A percentile compares a stretch with the other conserved stretches of the same genome.
These are phyloP conservation scores for Colletotrichum scovillei DNA, from an alignment of 2,329 filamentous ascomycete species.

Conservation along the genomic window DNA sequence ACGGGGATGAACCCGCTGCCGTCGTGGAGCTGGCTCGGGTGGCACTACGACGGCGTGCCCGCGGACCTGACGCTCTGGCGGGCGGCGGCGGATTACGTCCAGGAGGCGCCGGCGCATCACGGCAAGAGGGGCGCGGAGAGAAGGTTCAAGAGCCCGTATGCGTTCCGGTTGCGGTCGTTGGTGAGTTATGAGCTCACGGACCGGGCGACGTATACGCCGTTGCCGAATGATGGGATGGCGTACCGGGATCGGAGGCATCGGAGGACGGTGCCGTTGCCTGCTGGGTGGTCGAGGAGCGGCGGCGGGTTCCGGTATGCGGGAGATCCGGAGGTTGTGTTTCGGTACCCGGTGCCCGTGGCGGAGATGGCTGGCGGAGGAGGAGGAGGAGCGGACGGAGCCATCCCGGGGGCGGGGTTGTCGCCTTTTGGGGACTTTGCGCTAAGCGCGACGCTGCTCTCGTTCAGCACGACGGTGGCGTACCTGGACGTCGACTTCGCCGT, in stretches of 20 bases:
- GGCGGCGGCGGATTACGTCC: constrained; percentile 56
- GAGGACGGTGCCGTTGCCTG: constrained; percentile 46
- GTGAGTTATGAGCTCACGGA: constrained; percentile 55
- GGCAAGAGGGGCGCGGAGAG: constrained; percentile 47
- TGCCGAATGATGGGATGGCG: constrained; percentile 51
- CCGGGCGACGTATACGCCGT: constrained; percentile 46
- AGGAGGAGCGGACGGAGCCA: constrained; percentile 35
- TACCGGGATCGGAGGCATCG: constrained; percentile 50
- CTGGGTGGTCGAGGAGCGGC: constrained; percentile 52
- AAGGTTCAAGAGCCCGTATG: constrained; percentile 49
- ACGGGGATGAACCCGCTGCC: constrained; percentile 45
- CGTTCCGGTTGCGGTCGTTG: constrained; percentile 52
- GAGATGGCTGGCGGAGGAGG: constrained; percentile 37
- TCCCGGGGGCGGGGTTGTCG: neutral
- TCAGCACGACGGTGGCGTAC: constrained; percentile 51
- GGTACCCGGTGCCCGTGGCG: constrained; percentile 52
- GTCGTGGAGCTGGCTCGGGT: constrained; percentile 61
- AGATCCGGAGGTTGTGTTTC: constrained; percentile 52
- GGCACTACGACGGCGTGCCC: constrained; percentile 58
- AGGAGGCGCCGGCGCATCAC: constrained; percentile 45
- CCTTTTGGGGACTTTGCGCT: constrained; percentile 21
- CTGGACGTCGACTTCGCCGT: constrained; percentile 54
- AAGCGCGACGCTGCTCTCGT: constrained; percentile 46
- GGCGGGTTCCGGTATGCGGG: constrained; percentile 51
- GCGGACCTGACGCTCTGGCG: constrained; percentile 56